Evolutionary conservation across 2,329 filamentous ascomycete genomes (phyloP).

Genomic region (Corynespora cassiicola): DNA sequence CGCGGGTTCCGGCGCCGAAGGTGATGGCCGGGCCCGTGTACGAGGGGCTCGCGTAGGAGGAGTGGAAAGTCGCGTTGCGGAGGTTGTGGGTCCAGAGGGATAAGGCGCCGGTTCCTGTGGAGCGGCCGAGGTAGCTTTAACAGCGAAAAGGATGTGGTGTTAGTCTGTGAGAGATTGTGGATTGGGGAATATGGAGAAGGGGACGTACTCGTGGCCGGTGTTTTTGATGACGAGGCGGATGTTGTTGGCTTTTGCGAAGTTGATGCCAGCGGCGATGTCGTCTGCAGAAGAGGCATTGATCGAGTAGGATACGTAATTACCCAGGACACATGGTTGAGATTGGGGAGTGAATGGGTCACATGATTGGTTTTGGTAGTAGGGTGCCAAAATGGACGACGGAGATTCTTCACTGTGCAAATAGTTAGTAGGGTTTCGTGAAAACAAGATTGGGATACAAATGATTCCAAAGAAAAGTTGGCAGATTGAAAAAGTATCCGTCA

Average conservation of each 20-base stretch:
- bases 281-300: conserved; percentile 32
- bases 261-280: conserved; percentile 11
- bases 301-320: conserved; percentile 19
- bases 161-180: too few species aligned
- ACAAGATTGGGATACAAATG: too few species aligned
- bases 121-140: conserved; percentile 6
- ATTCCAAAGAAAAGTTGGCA: too few species aligned
- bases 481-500: too few species aligned
- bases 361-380: conserved; percentile 50
- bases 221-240: conserved; percentile 19
- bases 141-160: too few species aligned
- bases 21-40: conserved; percentile 60
- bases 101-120: conserved; percentile 4
- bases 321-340: conserved; percentile 32
- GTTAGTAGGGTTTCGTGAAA: too few species aligned
- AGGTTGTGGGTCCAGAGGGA: conserved; percentile 12
- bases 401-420: conserved; percentile 46
- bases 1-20: conserved; percentile 62
- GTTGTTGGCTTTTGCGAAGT: conserved; percentile 12
- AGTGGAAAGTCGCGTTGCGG: conserved; percentile 11
- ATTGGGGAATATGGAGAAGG: too few species aligned
- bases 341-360: conserved; percentile 27
- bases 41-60: conserved; percentile 6
- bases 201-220: conserved; percentile 15
- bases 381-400: conserved; percentile 49